Evolutionary conservation across 495 filamentous ascomycete species (phyloP).

Genomic region (Schizothecium vesticola): DNA sequence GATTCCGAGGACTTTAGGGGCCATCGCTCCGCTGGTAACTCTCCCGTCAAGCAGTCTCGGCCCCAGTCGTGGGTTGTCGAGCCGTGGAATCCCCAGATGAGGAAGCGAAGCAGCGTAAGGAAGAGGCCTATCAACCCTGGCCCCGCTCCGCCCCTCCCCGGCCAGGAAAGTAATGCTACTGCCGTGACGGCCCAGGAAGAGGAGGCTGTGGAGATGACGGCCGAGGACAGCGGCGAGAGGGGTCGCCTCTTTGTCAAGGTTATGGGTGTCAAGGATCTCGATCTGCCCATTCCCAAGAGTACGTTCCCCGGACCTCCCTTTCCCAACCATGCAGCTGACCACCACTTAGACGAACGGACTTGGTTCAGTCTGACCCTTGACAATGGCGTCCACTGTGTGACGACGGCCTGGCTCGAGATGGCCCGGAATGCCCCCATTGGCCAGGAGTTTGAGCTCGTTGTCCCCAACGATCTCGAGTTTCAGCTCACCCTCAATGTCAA

Average conservation of each 20-base stretch:
- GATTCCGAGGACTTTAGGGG: conserved; percentile 46
- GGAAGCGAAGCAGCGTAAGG: conserved; percentile 57
- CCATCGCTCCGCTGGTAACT: conserved; percentile 61
- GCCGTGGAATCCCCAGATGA: conserved; percentile 82
- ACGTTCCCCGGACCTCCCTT: conserved; percentile 30
- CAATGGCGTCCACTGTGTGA: conserved; percentile 96
- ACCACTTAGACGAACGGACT: conserved; percentile 70
- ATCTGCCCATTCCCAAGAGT: conserved; percentile 87
- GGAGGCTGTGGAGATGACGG: conserved; percentile 43
- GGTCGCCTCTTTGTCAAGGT: conserved; percentile 97
- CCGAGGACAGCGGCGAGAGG: conserved; percentile 77
- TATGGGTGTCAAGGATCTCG: conserved; percentile 89
- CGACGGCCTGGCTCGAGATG: conserved; percentile 89
- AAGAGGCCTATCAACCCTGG: conserved; percentile 50
- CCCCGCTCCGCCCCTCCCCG: conserved; percentile 76
- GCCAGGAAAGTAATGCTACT: conserved; percentile 72
- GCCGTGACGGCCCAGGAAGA: conserved; percentile 55
- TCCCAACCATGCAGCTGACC: conserved; percentile 10
- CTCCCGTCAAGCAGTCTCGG: conserved; percentile 64
- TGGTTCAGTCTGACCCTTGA: conserved; percentile 93
- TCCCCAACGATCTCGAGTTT: conserved; percentile 94
- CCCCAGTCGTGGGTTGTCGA: conserved; percentile 91
- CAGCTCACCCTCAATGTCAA: conserved; percentile 95
- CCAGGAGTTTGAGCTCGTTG: conserved; percentile 96
- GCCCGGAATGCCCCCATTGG: conserved; percentile 92